Base-by-base conservation (phyloP, 164 flowering plant species). In the Aristolochia californica region DNA sequence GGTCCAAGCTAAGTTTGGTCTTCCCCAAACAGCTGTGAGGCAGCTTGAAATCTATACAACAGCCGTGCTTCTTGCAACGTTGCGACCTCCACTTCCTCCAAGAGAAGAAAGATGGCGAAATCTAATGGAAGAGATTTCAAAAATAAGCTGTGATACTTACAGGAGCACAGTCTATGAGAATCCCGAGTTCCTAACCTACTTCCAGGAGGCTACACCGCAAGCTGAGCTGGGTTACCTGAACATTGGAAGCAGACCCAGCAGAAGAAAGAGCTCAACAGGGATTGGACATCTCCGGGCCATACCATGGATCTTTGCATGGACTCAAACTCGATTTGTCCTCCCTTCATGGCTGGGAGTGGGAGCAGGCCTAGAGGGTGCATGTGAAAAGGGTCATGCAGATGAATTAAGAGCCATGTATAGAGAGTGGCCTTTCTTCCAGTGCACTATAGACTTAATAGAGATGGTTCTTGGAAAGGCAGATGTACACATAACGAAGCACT, bases 301-400 rank as follows among this genome's bases (percentile, higher is more conserved):
- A 56, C 96, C 96, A 27, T 88, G 96, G 98, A 68, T 88, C 2
- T 91, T 91, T 73, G 98, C 96, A 2, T 91, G 98, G 98, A 91
- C 98, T 5, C 98, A 88, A 56, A 91, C 96, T 1, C 70, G 98
- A 56, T 82, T 86, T 57, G 93, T 88, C 45, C 94, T 91, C 66
- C 98, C 98, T 2, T 83, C 95, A 56, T 91, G 98, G 98, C 95
- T 88, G 18, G 98, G 98, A 5, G 87, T 88, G 47, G 98, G 98
- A 27, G 83, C 95, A 9, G 96, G 96, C 23, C 63, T 91, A 14
- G 73, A 84, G 71, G 84, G 83, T 45, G 91, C 72, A 16, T 88
- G 90, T 64, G 88, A 88, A 57, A 79, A 80, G 61, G 98, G 95
- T 30, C 68, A 79, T 62, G 71, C 75, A 0, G 90, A 84, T 48